These are phyloP conservation scores for Domatiomyces globalis DNA, from an alignment of 2,329 filamentous ascomycete genomes.

Conservation along the genomic window DNA sequence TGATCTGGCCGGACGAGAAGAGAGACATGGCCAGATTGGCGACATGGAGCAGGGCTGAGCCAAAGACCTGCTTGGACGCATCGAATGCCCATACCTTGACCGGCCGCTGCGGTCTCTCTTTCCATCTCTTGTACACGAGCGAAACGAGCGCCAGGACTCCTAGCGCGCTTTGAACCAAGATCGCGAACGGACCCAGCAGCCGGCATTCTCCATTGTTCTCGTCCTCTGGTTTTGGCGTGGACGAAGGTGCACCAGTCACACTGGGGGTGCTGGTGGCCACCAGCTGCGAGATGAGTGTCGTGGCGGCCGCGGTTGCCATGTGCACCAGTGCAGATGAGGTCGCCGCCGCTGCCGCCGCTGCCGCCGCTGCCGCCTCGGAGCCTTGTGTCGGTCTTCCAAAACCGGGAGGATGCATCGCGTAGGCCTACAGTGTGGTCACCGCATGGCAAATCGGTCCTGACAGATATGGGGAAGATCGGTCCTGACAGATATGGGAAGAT, in stretches of 20 bases:
- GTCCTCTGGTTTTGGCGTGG: slow-evolving; percentile 15
- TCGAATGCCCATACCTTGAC: slow-evolving; percentile 98
- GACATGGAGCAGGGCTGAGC: slow-evolving; percentile 76
- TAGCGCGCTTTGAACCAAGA: slow-evolving; percentile 77
- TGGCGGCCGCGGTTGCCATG: slow-evolving; percentile 10
- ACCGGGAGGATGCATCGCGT: background rate
- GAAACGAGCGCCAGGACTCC: slow-evolving; percentile 70
- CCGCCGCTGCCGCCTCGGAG: no score
- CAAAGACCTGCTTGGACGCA: slow-evolving; percentile 91
- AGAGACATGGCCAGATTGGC: slow-evolving; percentile 94
- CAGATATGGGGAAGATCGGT: background rate
- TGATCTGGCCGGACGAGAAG: slow-evolving; percentile 74
- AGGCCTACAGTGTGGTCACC: background rate
- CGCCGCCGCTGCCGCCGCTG: no score
- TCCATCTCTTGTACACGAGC: slow-evolving; percentile 84
- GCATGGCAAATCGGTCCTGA: background rate
- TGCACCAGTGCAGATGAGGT: background rate
- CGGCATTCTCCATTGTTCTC: slow-evolving; percentile 62
- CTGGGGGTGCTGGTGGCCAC: slow-evolving; percentile 10
- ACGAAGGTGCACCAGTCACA: slow-evolving; percentile 1
- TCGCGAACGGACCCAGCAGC: slow-evolving; percentile 76
- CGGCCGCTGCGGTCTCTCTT: slow-evolving; percentile 79
- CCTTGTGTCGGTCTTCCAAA: background rate
- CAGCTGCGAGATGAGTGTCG: slow-evolving; percentile 1
- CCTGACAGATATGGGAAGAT: background rate